Evolutionary conservation across 164 flowering plant genomes (phyloP).

Genomic region (Umbilicus rupestris): DNA sequence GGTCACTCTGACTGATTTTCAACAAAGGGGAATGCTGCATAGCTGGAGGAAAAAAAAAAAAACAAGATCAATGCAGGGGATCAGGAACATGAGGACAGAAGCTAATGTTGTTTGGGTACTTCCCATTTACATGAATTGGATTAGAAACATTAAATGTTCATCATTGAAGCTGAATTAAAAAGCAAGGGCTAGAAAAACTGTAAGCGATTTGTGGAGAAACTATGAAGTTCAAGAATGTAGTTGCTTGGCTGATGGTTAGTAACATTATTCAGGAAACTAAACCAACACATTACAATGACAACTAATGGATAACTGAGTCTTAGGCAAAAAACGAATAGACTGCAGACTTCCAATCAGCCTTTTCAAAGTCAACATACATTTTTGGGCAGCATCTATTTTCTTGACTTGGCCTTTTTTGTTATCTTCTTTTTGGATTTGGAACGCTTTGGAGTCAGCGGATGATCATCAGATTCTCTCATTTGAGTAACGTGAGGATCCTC

Average conservation of each 20-base stretch:
- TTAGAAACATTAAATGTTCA: too few species aligned
- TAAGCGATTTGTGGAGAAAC: not conserved
- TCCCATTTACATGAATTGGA: too few species aligned
- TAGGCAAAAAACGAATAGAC: not conserved
- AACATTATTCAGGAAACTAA: not conserved
- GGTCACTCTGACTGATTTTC: too few species aligned
- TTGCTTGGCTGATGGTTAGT: not conserved
- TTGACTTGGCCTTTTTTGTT: slow-evolving; percentile 1
- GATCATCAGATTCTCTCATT: slow-evolving; percentile 9
- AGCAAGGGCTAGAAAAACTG: not conserved
- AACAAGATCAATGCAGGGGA: too few species aligned
- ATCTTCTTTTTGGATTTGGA: slow-evolving; percentile 8
- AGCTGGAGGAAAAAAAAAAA: too few species aligned
- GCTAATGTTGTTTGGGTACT: too few species aligned
- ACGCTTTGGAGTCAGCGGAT: slow-evolving; percentile 4
- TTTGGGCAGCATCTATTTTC: not conserved
- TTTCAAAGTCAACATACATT: not conserved
- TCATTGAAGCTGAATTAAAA: too few species aligned
- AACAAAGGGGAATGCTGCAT: too few species aligned
- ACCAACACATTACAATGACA: not conserved
- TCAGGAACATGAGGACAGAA: too few species aligned
- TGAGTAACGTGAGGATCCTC: slow-evolving; percentile 35
- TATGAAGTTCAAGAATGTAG: not conserved
- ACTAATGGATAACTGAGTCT: not conserved
- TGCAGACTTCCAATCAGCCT: not conserved